Base-by-base conservation (phyloP, 1,284 basidiomycete species). In the Pholiota adiposa region DNA sequence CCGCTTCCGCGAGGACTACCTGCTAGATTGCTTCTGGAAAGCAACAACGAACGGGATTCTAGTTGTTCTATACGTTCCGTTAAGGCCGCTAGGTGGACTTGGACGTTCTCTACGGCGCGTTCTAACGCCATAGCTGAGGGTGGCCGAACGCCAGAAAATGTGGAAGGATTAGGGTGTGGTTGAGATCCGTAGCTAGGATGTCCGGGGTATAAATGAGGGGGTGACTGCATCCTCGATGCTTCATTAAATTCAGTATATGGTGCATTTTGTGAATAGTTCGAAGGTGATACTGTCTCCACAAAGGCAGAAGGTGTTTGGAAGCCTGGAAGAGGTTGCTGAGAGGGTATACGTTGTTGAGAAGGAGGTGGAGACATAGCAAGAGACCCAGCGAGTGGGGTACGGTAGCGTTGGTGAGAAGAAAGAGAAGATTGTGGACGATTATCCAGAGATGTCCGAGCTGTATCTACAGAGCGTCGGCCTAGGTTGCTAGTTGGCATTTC, bases 21-120 rank as follows among this genome's bases (percentile, higher is more conserved):
- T 7, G 76, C 75, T 14, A 72, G 60, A 41, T 75, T 73, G 3
- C 79, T 74, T 34, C 73, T 71, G 40, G 75, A 75, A 40, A 74
- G 72, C 43, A 72, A 70, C 23, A 72, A 68, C 25, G 74, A 73
- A 19, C 81, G 72, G 2, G 82, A 79, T 64, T 96, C 94, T 18
- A 96, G 76, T 5, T 83, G 80, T 65, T 93, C 89, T 27, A 98
- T 79, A 11, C 96, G 88, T 74, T 98, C 96, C 34, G 89, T 91
- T 38, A 98, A 82, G 1, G 96, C 95, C 1, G 93, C 91, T 7
- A 98, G 79, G 59, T 96, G 93, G 0, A 90, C 89, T 72, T 98
- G 96, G 57, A 96, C 85, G 63, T 85, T 88, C 72, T 95, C 92
- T 11, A 97, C 78, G 0, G 90, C 90, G 54, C 83, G 82, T 70